Base-by-base conservation (phyloP, 805 yeast genomes). In the Starmerella vaccinii region DNA sequence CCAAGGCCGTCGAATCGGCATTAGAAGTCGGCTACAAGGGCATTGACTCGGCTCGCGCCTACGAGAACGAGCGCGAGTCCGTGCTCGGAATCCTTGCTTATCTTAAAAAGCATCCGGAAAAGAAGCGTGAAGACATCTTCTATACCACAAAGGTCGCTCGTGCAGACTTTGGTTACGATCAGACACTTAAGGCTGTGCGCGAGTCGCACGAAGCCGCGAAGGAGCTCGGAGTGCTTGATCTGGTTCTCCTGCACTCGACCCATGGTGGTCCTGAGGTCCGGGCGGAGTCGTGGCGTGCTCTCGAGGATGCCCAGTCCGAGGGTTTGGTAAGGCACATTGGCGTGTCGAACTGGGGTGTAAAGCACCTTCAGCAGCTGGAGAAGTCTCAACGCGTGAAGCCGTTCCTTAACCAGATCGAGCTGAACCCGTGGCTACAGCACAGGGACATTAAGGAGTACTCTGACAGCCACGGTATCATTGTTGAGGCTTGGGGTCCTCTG, bases 401-500 rank as follows among this genome's bases (percentile, higher is more conserved):
- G 0, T 84, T 79, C 0, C 80, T 82, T 40, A 82, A 86, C 63
- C 95, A 86, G 63, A 76, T 86, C 59, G 95, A 85, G 65, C 72
- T 84, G 46, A 84, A 85, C 51, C 95, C 92, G 16, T 84, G 92
- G 88, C 70, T 81, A 59, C 83, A 82, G 70, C 65, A 82, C 57
- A 67, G 71, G 46, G 78, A 80, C 48, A 70, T 85, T 52, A 76
- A 82, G 21, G 75, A 79, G 50, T 82, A 68, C 65, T 77, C 82
- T 60, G 68, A 71, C 26, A 61, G 70, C n/a, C 66, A 80, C 50
- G 78, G 72, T 39, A 74, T 87, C 35, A 67, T 72, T 8, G 76
- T 81, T 8, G 85, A 83, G 63, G 89, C 94, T 0, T 87, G 75
- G 66, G 79, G 89, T 4, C 95, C 95, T 6, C 73, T 87, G 60